These are phyloP conservation scores for Triticum timopheevii DNA, from an alignment of 176 grass and related monocot species.

Conservation along the genomic window DNA sequence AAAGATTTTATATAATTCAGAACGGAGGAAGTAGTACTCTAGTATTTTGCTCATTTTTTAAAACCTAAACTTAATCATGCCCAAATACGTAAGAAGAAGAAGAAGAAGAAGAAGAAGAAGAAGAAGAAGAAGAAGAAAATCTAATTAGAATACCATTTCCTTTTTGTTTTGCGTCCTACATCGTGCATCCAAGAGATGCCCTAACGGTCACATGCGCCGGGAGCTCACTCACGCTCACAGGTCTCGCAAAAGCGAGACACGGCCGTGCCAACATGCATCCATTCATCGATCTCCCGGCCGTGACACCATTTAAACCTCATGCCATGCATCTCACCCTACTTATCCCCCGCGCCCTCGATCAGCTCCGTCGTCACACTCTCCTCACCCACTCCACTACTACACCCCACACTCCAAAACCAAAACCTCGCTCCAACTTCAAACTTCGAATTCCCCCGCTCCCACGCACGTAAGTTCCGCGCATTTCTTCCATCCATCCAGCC, in stretches of 20 bases:
- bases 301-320: slow-evolving; percentile 70
- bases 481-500: not conserved
- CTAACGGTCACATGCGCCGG: slow-evolving; percentile 51
- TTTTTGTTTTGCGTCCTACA: too few species aligned
- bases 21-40: too few species aligned
- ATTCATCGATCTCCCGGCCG: slow-evolving; percentile 28
- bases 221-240: slow-evolving; percentile 29
- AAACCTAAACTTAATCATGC: too few species aligned
- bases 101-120: too few species aligned
- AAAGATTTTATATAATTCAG: too few species aligned
- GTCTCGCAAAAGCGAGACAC: slow-evolving; percentile 41
- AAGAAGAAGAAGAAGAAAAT: too few species aligned
- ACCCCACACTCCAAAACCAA: slow-evolving; percentile 8
- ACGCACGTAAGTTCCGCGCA: slow-evolving; percentile 3
- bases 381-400: slow-evolving; percentile 53
- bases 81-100: too few species aligned
- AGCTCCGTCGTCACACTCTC: slow-evolving; percentile 44
- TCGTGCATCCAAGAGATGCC: slow-evolving; percentile 48
- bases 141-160: too few species aligned
- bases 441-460: slow-evolving; percentile 2
- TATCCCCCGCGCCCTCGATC: slow-evolving; percentile 44
- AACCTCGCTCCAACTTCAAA: slow-evolving; percentile 6
- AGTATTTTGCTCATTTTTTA: too few species aligned
- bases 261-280: slow-evolving; percentile 1
- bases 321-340: slow-evolving; percentile 30